These are phyloP conservation scores for Pichia exigua DNA, from an alignment of 805 yeast genomes.

Conservation along the genomic window DNA sequence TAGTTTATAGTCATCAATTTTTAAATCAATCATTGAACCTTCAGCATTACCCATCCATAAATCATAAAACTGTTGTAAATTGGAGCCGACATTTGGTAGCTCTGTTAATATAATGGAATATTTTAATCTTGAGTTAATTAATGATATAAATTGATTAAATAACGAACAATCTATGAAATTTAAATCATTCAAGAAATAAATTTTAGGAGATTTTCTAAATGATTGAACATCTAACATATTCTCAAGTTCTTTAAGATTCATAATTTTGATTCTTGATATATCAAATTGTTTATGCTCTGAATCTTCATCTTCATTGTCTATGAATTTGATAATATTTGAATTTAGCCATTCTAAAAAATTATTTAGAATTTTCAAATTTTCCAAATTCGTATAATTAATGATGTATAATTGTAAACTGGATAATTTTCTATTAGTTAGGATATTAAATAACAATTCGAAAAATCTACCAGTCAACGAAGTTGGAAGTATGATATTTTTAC, in stretches of 20 bases:
- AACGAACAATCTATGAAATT: constrained; percentile 58
- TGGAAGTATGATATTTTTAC: constrained; percentile 80
- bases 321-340: constrained; percentile 69
- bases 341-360: constrained; percentile 97
- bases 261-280: constrained; percentile 40
- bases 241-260: constrained; percentile 47
- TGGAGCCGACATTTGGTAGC: constrained; percentile 30
- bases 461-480: constrained; percentile 75
- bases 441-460: constrained; percentile 72
- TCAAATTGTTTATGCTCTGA: background rate
- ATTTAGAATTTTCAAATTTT: constrained; percentile 71
- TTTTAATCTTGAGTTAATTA: constrained; percentile 54
- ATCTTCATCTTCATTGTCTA: constrained; percentile 49
- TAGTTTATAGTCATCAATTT: constrained; percentile 28
- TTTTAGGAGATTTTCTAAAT: constrained; percentile 49
- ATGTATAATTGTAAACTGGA: constrained; percentile 31
- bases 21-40: constrained; percentile 52
- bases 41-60: constrained; percentile 36
- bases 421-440: constrained; percentile 21
- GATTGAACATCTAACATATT: constrained; percentile 28
- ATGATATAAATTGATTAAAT: constrained; percentile 43
- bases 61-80: constrained; percentile 2
- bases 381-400: constrained; percentile 71
- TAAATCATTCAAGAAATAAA: constrained; percentile 70
- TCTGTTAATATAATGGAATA: constrained; percentile 75